phyloP scores from a whole-genome alignment of 305 asterid genomes.

The Fraxinus greggii region DNA sequence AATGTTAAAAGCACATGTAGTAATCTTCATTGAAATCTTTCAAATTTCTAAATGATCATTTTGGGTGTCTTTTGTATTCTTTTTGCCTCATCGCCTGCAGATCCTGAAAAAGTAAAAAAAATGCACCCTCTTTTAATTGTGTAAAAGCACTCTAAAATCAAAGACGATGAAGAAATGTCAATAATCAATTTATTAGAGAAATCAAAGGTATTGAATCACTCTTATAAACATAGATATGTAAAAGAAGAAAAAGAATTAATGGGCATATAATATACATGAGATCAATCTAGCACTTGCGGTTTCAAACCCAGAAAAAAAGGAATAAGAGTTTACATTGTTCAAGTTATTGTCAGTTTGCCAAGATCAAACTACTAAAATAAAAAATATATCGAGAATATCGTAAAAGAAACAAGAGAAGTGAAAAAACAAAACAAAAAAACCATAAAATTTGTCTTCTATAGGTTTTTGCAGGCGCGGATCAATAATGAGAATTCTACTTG shows the following conservation, averaged over 20 bases:
- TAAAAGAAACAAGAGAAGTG: not conserved
- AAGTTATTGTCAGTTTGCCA: constrained; percentile 11
- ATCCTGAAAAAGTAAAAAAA: not conserved
- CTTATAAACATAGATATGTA: not conserved
- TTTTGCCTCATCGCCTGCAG: constrained; percentile 11
- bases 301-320: not conserved
- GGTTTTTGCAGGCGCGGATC: constrained; percentile 53
- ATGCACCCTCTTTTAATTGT: not conserved
- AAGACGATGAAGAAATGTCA: not conserved
- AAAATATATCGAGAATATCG: not conserved
- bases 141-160: not conserved
- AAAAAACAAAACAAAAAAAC: not conserved
- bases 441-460: constrained; percentile 14
- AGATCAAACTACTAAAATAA: constrained; percentile 19
- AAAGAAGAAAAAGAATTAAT: not conserved
- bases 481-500: constrained; percentile 56
- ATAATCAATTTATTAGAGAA: constrained; percentile 15
- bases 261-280: not conserved
- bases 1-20: constrained; percentile 28
- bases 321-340: constrained; percentile 13
- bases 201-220: not conserved
- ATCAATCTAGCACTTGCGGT: not conserved
- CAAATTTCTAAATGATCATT: constrained; percentile 26
- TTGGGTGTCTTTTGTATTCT: not conserved
- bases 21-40: constrained; percentile 25